Base-by-base conservation (phyloP, 2,329 filamentous ascomycete species). In the Cordyceps militaris region DNA sequence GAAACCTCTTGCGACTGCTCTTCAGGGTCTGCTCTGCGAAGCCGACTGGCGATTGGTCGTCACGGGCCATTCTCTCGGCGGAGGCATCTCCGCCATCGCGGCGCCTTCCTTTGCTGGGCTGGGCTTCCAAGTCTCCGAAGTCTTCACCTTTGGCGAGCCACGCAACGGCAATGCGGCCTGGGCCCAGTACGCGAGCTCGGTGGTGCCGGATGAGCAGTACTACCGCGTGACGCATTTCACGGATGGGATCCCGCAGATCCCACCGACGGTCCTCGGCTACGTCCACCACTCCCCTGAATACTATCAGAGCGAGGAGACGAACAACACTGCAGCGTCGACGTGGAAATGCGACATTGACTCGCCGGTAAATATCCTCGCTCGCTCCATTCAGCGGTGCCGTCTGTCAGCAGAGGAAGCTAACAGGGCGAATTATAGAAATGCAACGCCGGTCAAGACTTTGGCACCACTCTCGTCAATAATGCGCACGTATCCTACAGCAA, bases 171-270 rank as follows among this genome's bases (percentile, higher is more conserved):
- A 57, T 23, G 43, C 54, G 11, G 46, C 43, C 24, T 57, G 54
- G 54, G 54, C 54, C 21, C 42, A 49, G 21, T 42, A 57, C 44
- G 46, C 23, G 19, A 49, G 23, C 34, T 4, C 24, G 3, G 26
- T 30, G 3, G 7, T 57, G 13, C 14, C 54, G 5, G 54, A 57
- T 23, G 38, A 49, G 16, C 4, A 42, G 3, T 57, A 57, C 21
- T 57, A 43, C 16, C 80, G 85, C 57, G 75, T 86, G 47, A 87
- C 85, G 4, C 84, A 88, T 69, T 70, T 69, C 54, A 72, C 79
- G 63, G 86, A 89, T 66, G 79, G 82, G 1, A 79, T 88, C 2
- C 83, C 86, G 0, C 77, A 81, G 32, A 72, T 88, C 40, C 85
- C 85, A 3, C 77, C 82, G 7, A 66, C 79, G 47, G 30, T 77